Base-by-base conservation (phyloP, 805 yeast species). In the Metschnikowia continentalis region DNA sequence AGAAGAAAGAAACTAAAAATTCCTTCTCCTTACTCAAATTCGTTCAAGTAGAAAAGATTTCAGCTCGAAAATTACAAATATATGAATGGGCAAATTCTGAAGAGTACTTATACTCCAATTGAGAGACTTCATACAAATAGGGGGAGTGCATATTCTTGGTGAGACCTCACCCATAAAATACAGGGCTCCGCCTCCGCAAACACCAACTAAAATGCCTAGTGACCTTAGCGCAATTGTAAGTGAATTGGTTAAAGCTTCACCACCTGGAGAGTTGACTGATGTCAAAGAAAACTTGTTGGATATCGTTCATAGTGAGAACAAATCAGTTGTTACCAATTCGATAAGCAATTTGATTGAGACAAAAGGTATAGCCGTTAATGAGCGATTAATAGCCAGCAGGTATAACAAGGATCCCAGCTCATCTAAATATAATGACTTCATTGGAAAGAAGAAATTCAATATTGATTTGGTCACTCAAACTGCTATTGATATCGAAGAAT, bases 361-460 rank as follows among this genome's bases (percentile, higher is more conserved):
- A 40, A 61, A 59, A 15, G 70, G 71, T 4, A 64, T 63, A 1
- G 61, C 70, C 5, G 62, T 72, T 37, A 62, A 73, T 1, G 61
- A 59, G 1, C 50, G 53, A 3, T 66, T 64, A 53, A 63, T 74
- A 45, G 75, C 74, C 22, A 61, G 68, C 42, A 61, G 63, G 40
- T 59, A 57, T 51, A 73, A 68, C 53, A 72, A 71, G 52, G 68
- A 65, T 46, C 40, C 55, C 5, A 45, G 46, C 17, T 62, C 72
- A 4, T 64, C 82, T 14, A 83, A 81, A 60, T 76, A 69, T 55
- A 60, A 76, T 56, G 95, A 88, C 61, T 78, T 76, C 32, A 67
- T 67, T 1, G 68, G 66, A 30, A 74, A 76, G 23, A 63, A 76
- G 47, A 64, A 72, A 38, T 84, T 86, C 64, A 80, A 81, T 50